Conservation (phyloP, 306 rosid species). For the Gynostemma pentaphyllum region DNA sequence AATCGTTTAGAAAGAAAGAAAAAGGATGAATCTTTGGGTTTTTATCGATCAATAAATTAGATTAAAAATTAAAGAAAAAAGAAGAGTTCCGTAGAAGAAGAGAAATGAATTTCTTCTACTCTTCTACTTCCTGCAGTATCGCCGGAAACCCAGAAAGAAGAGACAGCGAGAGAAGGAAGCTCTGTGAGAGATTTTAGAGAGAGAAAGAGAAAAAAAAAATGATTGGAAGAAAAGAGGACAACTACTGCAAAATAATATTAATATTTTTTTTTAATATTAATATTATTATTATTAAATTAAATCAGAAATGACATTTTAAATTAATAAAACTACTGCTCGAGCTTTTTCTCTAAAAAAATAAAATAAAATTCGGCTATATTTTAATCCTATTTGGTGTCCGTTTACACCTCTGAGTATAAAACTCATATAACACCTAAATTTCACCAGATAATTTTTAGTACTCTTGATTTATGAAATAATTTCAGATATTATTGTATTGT, state of each 20-base stretch:
- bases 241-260: constrained; percentile 9
- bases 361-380: not conserved
- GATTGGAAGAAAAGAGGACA: constrained; percentile 57
- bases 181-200: constrained; percentile 1
- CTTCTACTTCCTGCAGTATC: constrained; percentile 71
- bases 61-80: not conserved
- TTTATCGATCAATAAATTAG: constrained; percentile 27
- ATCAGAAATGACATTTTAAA: not conserved
- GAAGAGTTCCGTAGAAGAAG: constrained; percentile 81
- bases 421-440: too few species aligned
- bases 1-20: constrained; percentile 22
- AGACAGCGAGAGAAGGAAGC: constrained; percentile 12
- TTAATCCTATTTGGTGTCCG: constrained; percentile 8
- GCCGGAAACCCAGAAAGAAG: constrained; percentile 60
- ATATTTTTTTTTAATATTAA: too few species aligned
- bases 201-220: constrained; percentile 32
- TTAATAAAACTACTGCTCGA: not conserved
- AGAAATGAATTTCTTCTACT: constrained; percentile 70
- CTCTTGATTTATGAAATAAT: too few species aligned
- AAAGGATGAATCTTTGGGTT: constrained; percentile 17
- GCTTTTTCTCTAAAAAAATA: not conserved
- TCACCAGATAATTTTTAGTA: too few species aligned
- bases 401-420: too few species aligned
- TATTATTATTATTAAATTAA: too few species aligned
- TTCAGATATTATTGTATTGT: too few species aligned